Conservation (phyloP, 2,329 filamentous ascomycete genomes). For the Diaporthe longicolla region DNA sequence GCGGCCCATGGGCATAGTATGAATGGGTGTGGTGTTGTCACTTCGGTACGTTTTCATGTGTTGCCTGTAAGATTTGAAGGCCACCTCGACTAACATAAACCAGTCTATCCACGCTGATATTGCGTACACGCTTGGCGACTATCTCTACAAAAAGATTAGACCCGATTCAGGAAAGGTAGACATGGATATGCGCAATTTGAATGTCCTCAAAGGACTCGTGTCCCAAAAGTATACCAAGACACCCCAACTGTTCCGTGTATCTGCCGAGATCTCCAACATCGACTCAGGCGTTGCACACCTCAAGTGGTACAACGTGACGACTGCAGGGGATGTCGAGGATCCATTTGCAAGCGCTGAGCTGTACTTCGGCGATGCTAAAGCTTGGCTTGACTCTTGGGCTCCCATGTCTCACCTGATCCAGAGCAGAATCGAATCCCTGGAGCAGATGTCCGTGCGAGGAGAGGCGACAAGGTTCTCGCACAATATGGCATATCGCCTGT, state of each 20-base stretch:
- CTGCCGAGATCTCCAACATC: too few relatives aligned
- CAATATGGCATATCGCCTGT: too few relatives aligned
- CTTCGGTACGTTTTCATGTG: not conserved
- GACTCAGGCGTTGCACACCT: too few relatives aligned
- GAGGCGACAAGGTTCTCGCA: not conserved
- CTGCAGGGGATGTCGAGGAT: not conserved
- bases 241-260: too few relatives aligned
- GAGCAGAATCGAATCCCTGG: too few relatives aligned
- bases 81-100: not conserved
- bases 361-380: too few relatives aligned
- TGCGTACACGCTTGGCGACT: not conserved
- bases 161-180: not conserved
- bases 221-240: too few relatives aligned
- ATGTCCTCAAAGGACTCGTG: not conserved
- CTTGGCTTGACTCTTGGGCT: not conserved
- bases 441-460: not conserved
- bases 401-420: too few relatives aligned
- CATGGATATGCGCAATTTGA: not conserved
- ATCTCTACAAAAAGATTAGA: not conserved
- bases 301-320: conserved; percentile 9
- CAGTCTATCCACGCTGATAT: conserved; percentile 27
- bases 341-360: not conserved
- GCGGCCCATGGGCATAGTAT: too few relatives aligned
- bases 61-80: too few relatives aligned
- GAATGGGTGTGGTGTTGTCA: too few relatives aligned